Percentiles rank a stretch among this genome's conserved stretches.
Conservation (phyloP, 2,329 filamentous ascomycete genomes). For the Clathrospora elynae region DNA sequence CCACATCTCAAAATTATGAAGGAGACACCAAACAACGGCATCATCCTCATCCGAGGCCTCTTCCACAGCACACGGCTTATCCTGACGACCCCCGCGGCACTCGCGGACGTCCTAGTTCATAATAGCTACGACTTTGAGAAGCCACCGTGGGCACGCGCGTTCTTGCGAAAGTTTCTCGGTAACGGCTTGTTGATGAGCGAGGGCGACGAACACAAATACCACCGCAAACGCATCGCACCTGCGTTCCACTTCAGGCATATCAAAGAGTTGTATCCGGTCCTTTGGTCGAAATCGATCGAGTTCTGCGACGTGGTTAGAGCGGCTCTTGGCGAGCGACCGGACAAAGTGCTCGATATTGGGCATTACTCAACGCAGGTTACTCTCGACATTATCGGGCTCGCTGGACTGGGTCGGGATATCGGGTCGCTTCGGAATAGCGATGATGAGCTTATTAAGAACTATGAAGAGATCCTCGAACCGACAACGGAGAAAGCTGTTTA, state of each 20-base stretch:
- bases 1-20: conserved; percentile 46
- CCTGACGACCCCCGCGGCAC: conserved; percentile 47
- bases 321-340: conserved; percentile 52
- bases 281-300: conserved; percentile 78
- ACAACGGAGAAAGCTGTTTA: conserved; percentile 55
- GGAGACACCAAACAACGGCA: conserved; percentile 48
- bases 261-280: conserved; percentile 81
- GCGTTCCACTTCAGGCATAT: conserved; percentile 86
- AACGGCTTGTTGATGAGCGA: conserved; percentile 59
- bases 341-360: conserved; percentile 49
- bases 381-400: conserved; percentile 55
- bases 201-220: conserved; percentile 56
- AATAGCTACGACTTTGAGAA: conserved; percentile 62
- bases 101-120: conserved; percentile 59
- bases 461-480: conserved; percentile 54
- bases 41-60: conserved; percentile 49
- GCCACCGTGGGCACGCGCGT: conserved; percentile 50
- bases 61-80: conserved; percentile 48
- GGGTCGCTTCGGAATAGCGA: conserved; percentile 49
- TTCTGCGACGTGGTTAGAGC: conserved; percentile 66
- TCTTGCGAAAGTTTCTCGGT: conserved; percentile 57
- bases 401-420: conserved; percentile 53
- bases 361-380: conserved; percentile 53
- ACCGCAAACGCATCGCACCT: conserved; percentile 76
- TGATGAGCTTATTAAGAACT: conserved; percentile 51